Percentiles rank a stretch among this genome's conserved stretches.
These are phyloP conservation scores for Coemansia sp. DNA, from an alignment of 192 early-diverging fungal species.

Conservation along the genomic window DNA sequence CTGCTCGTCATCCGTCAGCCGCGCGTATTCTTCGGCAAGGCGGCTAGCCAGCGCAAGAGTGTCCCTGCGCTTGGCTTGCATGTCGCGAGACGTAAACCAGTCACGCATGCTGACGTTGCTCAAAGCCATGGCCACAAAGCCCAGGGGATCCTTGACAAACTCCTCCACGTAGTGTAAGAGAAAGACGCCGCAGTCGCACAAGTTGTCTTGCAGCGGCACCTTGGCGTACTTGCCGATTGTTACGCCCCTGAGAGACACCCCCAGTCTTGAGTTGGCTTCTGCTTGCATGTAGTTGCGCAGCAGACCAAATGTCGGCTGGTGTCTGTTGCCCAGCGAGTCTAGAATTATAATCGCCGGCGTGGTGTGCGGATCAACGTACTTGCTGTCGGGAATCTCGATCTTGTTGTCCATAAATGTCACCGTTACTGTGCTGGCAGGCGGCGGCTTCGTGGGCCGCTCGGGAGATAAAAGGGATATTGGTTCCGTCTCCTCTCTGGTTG, in stretches of 20 bases:
- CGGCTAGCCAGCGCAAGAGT: constrained; percentile 25
- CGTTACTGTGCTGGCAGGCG: not conserved
- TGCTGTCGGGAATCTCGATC: constrained; percentile 14
- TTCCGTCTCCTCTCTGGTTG: not conserved
- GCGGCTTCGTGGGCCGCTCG: not conserved
- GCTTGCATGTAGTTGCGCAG: constrained; percentile 56
- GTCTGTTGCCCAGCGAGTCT: constrained; percentile 50
- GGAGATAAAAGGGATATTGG: not conserved
- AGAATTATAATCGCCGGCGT: constrained; percentile 42
- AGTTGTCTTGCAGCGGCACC: constrained; percentile 75
- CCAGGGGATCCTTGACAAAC: constrained; percentile 60
- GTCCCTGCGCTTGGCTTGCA: constrained; percentile 42
- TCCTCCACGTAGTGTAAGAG: constrained; percentile 78
- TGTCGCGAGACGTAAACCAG: constrained; percentile 31
- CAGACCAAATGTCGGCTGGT: constrained; percentile 35
- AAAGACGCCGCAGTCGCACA: constrained; percentile 89
- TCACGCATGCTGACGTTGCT: constrained; percentile 32
- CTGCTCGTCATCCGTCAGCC: not conserved
- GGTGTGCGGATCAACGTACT: constrained; percentile 22
- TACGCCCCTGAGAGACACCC: constrained; percentile 30
- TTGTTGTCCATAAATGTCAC: constrained; percentile 21
- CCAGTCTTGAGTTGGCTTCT: constrained; percentile 61
- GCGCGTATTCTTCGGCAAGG: constrained; percentile 22
- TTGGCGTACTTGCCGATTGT: constrained; percentile 62
- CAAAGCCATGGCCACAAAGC: constrained; percentile 24